Evolutionary conservation across 306 rosid species (phyloP), one percentile per base, ranked within the genome.

Genomic region (Phaseolus lunatus): DNA sequence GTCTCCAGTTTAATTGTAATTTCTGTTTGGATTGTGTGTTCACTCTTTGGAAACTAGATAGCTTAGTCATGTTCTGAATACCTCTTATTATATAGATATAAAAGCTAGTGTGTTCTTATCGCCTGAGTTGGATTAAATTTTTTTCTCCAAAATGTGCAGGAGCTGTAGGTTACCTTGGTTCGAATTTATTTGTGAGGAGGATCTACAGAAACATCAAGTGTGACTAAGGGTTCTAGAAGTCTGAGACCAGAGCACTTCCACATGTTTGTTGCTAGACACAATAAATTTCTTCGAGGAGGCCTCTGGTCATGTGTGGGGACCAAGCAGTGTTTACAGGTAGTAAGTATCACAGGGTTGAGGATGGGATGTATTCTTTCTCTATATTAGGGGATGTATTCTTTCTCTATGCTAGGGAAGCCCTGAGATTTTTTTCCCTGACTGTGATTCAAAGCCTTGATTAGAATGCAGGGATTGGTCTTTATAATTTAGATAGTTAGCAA

Each of bases 131-230:
- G 70, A 13, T 62, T 82, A 15, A 76, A 58, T 1, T 43, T n/a
- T n/a, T 53, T 67, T 27, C 11, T 64, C 80, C 77, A 48, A 72
- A n/a, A 79, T 73, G 19, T 85, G 87, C 79, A 96, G 99, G 99
- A 43, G 99, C 99, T 76, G 97, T 96, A 75, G 99, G 99, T 74
- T 85, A 96, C 78, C 89, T 96, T 81, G 99, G 99, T 65, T 96
- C 98, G 1, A 90, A 92, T 81, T 89, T 94, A 87, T 94, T 94
- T 69, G 98, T 94, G 87, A 90, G 98, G 89, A 94, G 95, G 92
- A 94, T 94, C 89, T 94, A 94, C 89, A 90, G 97, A 84, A 94
- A 94, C 89, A 94, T 94, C 89, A 94, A 94, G 85, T 94, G 98
- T 35, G 99, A 96, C 86, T 96, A 91, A 86, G 87, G 82, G 62